Base-by-base conservation (phyloP, 192 early-diverging fungal genomes). In the Kickxella alabastrina region DNA sequence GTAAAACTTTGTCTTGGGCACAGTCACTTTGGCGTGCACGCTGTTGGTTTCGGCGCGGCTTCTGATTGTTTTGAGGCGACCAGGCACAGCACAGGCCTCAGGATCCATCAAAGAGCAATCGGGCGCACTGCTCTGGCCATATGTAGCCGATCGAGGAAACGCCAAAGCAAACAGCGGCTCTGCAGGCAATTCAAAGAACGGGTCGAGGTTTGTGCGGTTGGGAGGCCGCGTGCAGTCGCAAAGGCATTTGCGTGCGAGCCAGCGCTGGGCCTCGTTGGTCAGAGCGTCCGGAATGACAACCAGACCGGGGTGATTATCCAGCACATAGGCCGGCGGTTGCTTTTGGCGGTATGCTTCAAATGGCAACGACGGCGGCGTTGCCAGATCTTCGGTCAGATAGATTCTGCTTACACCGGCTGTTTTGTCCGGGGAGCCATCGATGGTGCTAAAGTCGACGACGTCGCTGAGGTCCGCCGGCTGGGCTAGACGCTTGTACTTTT, bases 141-240 rank as follows among this genome's bases (percentile, higher is more conserved):
- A 10, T 22, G 9, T 21, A 18, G 17, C 22, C 6, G 3, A 6
- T 24, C 18, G 6, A 12, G 31, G 31, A 6, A 13, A 3, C 0
- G 60, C 49, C 21, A 76, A 27, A 1, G 53, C 23, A 48, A 76
- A 76, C 32, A 76, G 46, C 14, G 73, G 49, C 6, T 88, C 88
- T 1, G 65, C 41, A 6, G 87, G 87, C 14, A 91, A 49, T 5
- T 65, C 43, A 49, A 90, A 97, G 57, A 93, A 92, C 14, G 92
- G 85, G 54, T 97, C 89, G 3, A 98, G 79, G 68, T 92, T 98
- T 34, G 85, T 84, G 7, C 85, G 82, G 62, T 92, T 94, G 5
- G 95, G 95, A 21, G 82, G 79, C 21, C 61, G 54, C 2, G 91
- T 68, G 53, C 87, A 92, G n/a, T 89, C 82, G 37, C 79, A 75